A percentile compares a stretch with the other conserved stretches of the same genome.
These are phyloP conservation scores for Geoglossum cookeanum DNA, from an alignment of 2,329 filamentous ascomycete species.

Conservation along the genomic window DNA sequence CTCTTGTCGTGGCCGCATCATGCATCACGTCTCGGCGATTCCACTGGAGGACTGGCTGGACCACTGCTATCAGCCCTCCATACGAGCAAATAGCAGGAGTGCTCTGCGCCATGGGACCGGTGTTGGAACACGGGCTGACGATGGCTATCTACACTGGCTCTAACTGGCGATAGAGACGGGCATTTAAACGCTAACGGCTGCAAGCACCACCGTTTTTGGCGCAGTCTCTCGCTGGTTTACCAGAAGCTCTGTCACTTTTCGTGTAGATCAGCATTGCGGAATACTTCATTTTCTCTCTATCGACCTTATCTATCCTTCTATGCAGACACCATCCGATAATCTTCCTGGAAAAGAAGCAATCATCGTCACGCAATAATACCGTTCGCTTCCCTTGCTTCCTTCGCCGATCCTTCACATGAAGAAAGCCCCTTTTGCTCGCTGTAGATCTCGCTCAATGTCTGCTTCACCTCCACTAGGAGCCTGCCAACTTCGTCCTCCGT, in stretches of 20 bases:
- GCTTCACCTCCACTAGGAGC: constrained; percentile 49
- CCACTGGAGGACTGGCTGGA: not conserved
- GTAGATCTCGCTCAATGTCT: constrained; percentile 30
- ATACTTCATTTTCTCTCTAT: not conserved
- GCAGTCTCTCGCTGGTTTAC: not conserved
- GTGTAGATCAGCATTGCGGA: not conserved
- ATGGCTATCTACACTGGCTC: not conserved
- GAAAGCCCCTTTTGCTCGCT: not conserved
- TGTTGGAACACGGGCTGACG: not conserved
- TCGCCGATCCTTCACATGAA: constrained; percentile 21
- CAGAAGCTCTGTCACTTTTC: not conserved
- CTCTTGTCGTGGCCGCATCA: not conserved
- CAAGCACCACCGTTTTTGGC: not conserved
- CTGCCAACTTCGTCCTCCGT: constrained; percentile 70
- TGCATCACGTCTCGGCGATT: not conserved
- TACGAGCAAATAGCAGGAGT: not conserved
- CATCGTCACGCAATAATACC: constrained; percentile 25
- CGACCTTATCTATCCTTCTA: not conserved
- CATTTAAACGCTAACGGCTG: not conserved
- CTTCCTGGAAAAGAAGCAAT: not conserved
- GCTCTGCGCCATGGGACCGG: not conserved
- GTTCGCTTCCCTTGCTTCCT: constrained; percentile 28
- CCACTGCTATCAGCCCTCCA: not conserved
- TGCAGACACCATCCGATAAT: not conserved
- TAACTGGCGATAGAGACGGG: not conserved